Base-by-base conservation (phyloP, 1,284 basidiomycete species). In the Mycosarcoma mackinlayi region DNA sequence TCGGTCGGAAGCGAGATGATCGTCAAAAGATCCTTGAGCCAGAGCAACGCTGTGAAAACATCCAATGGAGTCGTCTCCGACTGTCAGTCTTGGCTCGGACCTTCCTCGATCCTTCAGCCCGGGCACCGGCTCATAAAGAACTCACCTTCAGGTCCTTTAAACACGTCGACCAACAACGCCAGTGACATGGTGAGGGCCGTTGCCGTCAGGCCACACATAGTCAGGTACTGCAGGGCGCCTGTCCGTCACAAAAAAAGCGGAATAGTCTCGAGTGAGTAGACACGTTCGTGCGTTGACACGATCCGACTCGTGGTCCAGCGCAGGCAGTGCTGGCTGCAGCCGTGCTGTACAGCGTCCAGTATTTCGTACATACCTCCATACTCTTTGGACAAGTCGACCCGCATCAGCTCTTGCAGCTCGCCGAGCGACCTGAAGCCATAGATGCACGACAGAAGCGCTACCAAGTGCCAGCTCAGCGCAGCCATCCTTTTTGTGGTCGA, bases 1-100 rank as follows among this genome's bases (percentile, higher is more conserved):
- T 78, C 75, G 6, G 50, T 50, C 9, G 76, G 76, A 11, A 78
- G 44, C 9, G 72, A 53, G 3, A 38, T 35, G 8, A 58, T 54
- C 48, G 47, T 58, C 18, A 61, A 18, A 4, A 74, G 14, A 21
- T 58, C 42, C 18, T 74, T 71, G 31, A 64, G 33, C 58, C 50
- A 62, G 21, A 8, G 47, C 6, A 61, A 35, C 6, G 44, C 58
- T 68, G 11, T 19, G 30, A 1, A 23, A 25, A 6, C 9, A 28
- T 14, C 0, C 16, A 30, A 11, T 7, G 24, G 3, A 24, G 24
- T 14, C 27, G n/a, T n/a, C n/a, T 14, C 28, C 19, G 24, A 19
- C 19, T 33, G 30, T 42, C 18, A 40, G 19, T 38, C n/a, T n/a
- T n/a, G n/a, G n/a, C n/a, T n/a, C n/a, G n/a, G n/a, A n/a, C n/a